A percentile compares a stretch with the other conserved stretches of the same genome.
Evolutionary conservation across 2,329 filamentous ascomycete genomes (phyloP).

Genomic region (Huntiella savannae): DNA sequence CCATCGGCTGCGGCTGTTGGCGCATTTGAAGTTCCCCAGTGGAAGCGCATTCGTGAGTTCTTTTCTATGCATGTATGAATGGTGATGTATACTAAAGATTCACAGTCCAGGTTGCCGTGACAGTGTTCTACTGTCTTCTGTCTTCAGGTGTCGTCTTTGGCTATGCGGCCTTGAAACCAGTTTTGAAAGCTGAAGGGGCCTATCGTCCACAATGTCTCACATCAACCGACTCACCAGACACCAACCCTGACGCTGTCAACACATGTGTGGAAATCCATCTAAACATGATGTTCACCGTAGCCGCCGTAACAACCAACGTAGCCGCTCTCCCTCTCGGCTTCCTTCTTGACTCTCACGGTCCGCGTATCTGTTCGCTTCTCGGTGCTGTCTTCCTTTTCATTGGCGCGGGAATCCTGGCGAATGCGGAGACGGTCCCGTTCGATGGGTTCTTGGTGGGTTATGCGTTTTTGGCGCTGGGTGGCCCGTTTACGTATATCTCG

Average conservation of each 20-base stretch:
- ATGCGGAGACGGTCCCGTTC: conserved; percentile 42
- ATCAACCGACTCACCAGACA: conserved; percentile 14
- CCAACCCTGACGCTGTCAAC: conserved; percentile 16
- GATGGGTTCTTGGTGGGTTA: conserved; percentile 62
- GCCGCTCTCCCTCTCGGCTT: conserved; percentile 71
- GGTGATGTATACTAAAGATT: too few relatives aligned
- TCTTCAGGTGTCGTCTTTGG: conserved; percentile 58
- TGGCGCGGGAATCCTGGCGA: conserved; percentile 57
- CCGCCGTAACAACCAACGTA: conserved; percentile 74
- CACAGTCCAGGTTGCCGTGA: conserved; percentile 21
- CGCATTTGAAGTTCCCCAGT: conserved; percentile 34
- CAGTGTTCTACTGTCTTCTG: conserved; percentile 22
- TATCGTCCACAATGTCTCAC: conserved; percentile 42
- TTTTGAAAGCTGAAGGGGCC: conserved; percentile 53
- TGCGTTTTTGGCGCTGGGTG: conserved; percentile 57
- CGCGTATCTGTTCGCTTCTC: conserved; percentile 53
- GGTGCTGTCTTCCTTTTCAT: conserved; percentile 48
- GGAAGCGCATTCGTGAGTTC: conserved; percentile 32
- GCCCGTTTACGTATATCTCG: conserved; percentile 65
- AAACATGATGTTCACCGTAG: conserved; percentile 85
- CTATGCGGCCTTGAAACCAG: conserved; percentile 67
- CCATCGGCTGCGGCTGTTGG: conserved; percentile 25
- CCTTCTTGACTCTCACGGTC: conserved; percentile 66
- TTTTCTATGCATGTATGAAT: neutral
- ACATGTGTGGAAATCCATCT: conserved; percentile 41